phyloP scores from a whole-genome alignment of 1,139 yeast species.

The Chernovozyma sophiae-reginae region DNA sequence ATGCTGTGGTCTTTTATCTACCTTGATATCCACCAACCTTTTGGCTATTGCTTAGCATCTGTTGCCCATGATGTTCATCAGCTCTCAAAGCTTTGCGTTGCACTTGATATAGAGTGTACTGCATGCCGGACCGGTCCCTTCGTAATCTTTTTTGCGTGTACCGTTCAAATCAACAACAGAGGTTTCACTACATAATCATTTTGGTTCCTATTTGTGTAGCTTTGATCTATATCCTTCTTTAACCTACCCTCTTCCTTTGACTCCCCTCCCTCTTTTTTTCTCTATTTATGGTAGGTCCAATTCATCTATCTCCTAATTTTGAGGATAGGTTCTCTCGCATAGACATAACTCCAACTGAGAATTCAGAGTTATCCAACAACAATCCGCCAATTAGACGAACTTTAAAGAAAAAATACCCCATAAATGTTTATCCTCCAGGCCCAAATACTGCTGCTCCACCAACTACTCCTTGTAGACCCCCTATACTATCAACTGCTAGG shows the following conservation, averaged over 20 bases:
- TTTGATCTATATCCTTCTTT: too few species aligned
- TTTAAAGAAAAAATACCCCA: constrained; percentile 21
- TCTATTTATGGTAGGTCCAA: constrained; percentile 1
- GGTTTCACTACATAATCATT: too few species aligned
- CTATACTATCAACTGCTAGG: constrained; percentile 17
- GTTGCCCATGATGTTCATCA: too few species aligned
- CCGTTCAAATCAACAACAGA: background rate
- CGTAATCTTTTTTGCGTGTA: too few species aligned
- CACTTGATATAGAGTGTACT: too few species aligned
- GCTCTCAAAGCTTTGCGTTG: too few species aligned
- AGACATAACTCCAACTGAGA: constrained; percentile 4
- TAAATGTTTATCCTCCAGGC: constrained; percentile 16
- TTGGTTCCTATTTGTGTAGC: too few species aligned
- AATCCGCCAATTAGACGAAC: background rate
- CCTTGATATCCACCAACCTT: too few species aligned
- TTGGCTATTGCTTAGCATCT: too few species aligned
- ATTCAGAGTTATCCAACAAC: background rate
- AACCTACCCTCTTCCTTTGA: too few species aligned
- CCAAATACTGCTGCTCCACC: constrained; percentile 2
- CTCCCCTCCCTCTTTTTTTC: background rate
- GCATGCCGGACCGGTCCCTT: too few species aligned
- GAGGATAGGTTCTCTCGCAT: constrained; percentile 8
- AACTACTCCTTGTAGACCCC: constrained; percentile 11
- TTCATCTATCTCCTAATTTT: constrained; percentile 7
- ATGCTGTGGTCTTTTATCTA: too few species aligned